Conservation (phyloP, 768 basidiomycete species). For the Kondoa subrosea region DNA sequence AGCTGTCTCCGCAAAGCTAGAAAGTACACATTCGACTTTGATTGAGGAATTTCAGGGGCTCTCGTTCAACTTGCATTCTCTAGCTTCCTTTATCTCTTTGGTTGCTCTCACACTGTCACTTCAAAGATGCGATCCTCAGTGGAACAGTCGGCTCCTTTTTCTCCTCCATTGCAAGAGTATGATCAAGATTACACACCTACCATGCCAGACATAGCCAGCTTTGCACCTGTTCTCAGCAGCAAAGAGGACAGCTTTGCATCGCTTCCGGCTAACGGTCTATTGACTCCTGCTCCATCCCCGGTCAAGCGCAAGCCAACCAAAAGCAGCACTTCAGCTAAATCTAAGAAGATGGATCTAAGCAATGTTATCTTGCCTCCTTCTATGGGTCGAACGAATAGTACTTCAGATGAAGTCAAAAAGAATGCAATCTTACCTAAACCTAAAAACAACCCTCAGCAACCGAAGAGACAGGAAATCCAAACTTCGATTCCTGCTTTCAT, state of each 20-base stretch:
- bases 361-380: neutral
- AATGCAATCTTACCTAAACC: neutral
- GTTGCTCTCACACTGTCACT: too few relatives aligned
- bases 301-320: slow-evolving; percentile 1
- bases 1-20: too few relatives aligned
- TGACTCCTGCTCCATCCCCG: slow-evolving; percentile 1
- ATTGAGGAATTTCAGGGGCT: too few relatives aligned
- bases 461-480: slow-evolving; percentile 15
- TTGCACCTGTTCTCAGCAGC: too few relatives aligned
- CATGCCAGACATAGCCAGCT: neutral
- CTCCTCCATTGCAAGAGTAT: neutral
- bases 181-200: neutral
- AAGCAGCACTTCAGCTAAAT: neutral
- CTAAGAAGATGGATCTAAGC: neutral
- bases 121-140: neutral
- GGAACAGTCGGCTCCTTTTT: neutral
- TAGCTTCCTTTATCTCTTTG: too few relatives aligned
- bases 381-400: neutral
- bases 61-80: too few relatives aligned
- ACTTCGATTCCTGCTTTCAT: slow-evolving; percentile 15
- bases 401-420: neutral
- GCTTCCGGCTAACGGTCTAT: neutral
- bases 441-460: neutral
- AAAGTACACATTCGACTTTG: too few relatives aligned
- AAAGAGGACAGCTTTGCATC: neutral